Evolutionary conservation across 768 basidiomycete genomes (phyloP).

Genomic region (Galerina marginata): DNA sequence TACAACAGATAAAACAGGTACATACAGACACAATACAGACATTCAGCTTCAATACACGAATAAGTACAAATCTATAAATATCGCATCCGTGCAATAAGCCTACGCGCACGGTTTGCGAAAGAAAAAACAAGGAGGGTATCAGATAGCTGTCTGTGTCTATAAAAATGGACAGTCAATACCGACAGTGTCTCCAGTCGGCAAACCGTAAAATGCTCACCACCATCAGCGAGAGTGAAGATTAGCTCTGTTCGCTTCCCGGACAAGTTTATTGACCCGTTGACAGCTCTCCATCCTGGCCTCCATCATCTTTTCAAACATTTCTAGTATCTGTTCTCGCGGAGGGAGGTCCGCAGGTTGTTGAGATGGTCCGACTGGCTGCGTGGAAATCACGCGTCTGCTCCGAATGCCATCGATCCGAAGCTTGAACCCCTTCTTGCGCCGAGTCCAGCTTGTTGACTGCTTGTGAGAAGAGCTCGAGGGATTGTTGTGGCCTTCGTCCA

Average conservation of each 20-base stretch:
- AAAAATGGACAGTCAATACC: no score
- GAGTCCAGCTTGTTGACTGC: constrained; percentile 50
- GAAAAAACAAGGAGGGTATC: no score
- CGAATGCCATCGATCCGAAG: constrained; percentile 43
- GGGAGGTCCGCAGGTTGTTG: constrained; percentile 22
- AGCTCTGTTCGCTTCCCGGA: constrained; percentile 48
- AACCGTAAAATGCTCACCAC: background rate
- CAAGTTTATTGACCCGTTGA: constrained; percentile 64
- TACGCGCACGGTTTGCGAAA: no score
- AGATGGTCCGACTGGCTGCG: constrained; percentile 21
- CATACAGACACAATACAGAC: no score
- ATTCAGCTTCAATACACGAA: no score
- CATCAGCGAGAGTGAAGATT: constrained; percentile 33
- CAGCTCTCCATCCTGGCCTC: constrained; percentile 80
- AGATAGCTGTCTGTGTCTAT: no score
- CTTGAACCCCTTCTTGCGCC: constrained; percentile 65
- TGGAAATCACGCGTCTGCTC: constrained; percentile 23
- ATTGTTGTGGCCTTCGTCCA: background rate
- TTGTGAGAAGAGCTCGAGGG: constrained; percentile 12
- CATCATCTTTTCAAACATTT: constrained; percentile 75
- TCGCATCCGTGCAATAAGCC: no score
- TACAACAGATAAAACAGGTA: no score
- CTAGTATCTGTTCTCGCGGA: constrained; percentile 56
- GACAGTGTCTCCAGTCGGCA: background rate
- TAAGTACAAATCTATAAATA: no score